A percentile compares a stretch with the other conserved stretches of the same genome.
phyloP scores from a whole-genome alignment of 192 early-diverging fungal genomes.

The Paraglomus brasilianum region DNA sequence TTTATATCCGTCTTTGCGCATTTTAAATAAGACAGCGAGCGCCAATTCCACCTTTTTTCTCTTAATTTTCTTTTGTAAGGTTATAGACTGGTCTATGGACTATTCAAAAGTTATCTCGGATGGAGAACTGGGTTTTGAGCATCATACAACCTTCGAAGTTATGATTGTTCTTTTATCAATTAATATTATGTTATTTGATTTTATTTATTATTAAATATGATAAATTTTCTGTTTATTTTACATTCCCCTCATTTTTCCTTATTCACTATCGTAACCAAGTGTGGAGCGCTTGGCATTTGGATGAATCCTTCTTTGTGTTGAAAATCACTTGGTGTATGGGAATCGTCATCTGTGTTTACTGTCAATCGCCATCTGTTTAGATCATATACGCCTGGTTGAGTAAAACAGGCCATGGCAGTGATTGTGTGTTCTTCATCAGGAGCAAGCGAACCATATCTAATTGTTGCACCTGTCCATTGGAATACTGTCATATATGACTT shows the following conservation, averaged over 20 bases:
- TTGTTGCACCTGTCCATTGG: conserved; percentile 64
- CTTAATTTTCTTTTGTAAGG: conserved; percentile 22
- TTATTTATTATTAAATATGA: too few species aligned
- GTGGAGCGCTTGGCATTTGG: conserved; percentile 27
- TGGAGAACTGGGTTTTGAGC: too few species aligned
- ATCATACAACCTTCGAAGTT: too few species aligned
- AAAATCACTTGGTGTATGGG: not conserved
- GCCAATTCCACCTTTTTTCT: conserved; percentile 1
- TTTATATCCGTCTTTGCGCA: too few species aligned
- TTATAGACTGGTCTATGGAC: not conserved
- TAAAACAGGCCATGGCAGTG: conserved; percentile 55
- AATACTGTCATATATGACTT: conserved; percentile 44
- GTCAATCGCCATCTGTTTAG: conserved; percentile 72
- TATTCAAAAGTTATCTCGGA: conserved; percentile 22
- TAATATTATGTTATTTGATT: too few species aligned
- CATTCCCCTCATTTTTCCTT: not conserved
- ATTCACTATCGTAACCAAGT: conserved; percentile 13
- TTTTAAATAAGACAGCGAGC: not conserved
- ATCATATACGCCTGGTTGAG: conserved; percentile 66
- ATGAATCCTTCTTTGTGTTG: conserved; percentile 17
- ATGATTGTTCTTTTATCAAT: too few species aligned
- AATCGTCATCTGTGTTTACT: conserved; percentile 36
- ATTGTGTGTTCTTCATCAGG: conserved; percentile 51
- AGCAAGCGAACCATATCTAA: conserved; percentile 52
- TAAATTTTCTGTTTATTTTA: too few species aligned